A percentile compares a stretch with the other conserved stretches of the same genome.
These are phyloP conservation scores for Tremella mesenterica DNA, from an alignment of 768 basidiomycete species.

Conservation along the genomic window DNA sequence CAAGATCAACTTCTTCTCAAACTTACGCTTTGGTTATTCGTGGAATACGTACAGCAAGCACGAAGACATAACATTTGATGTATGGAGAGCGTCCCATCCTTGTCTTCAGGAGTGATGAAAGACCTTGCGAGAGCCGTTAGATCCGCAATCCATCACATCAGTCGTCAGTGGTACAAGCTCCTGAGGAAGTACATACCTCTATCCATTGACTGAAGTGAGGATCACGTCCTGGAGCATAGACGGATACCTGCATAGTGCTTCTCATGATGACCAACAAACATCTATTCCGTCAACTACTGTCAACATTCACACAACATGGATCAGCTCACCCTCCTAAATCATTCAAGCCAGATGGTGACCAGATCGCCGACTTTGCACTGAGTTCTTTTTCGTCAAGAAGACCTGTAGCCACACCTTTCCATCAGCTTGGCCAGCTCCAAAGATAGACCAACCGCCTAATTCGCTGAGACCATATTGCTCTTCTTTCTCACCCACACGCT, in stretches of 20 bases:
- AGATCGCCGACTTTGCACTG: conserved; percentile 14
- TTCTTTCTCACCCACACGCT: conserved; percentile 17
- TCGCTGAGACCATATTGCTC: conserved; percentile 21
- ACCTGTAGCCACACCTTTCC: conserved; percentile 18
- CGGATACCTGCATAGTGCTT: conserved; percentile 20
- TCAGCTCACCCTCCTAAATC: conserved; percentile 30
- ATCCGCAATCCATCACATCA: conserved; percentile 23
- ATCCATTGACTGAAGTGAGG: conserved; percentile 26
- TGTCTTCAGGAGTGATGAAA: neutral
- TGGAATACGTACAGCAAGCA: conserved; percentile 10
- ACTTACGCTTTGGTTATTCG: neutral
- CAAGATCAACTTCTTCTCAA: conserved; percentile 1
- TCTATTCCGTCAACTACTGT: conserved; percentile 8
- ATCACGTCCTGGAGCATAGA: conserved; percentile 26
- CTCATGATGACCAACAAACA: conserved; percentile 26
- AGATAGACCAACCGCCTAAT: conserved; percentile 17
- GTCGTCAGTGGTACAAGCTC: neutral
- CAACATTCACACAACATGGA: neutral
- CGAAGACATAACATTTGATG: conserved; percentile 16
- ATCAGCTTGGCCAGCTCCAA: neutral
- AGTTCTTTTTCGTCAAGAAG: conserved; percentile 6
- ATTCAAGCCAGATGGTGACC: conserved; percentile 34
- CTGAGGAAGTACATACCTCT: conserved; percentile 13
- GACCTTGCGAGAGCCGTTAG: conserved; percentile 10
- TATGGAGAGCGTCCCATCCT: neutral